phyloP scores from a whole-genome alignment of 1,139 yeast species.

The Magnusiomyces fungicola region DNA sequence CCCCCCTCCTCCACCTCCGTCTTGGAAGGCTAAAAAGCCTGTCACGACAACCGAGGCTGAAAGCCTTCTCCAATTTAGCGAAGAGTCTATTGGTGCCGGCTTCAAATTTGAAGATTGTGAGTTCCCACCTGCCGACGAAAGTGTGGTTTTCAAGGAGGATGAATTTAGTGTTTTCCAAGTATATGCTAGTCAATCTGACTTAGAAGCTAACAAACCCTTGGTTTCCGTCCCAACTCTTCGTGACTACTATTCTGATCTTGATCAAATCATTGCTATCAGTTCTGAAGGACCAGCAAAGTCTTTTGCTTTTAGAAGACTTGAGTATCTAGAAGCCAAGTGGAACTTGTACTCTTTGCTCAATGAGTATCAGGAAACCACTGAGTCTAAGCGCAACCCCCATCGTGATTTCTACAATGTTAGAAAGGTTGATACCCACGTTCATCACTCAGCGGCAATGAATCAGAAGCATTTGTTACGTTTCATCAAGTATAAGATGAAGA shows the following conservation, averaged over 20 bases:
- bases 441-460: slow-evolving; percentile 98
- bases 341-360: slow-evolving; percentile 78
- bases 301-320: slow-evolving; percentile 88
- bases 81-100: slow-evolving; percentile 35
- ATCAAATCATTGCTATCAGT: slow-evolving; percentile 59
- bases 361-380: slow-evolving; percentile 88
- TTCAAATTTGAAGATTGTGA: slow-evolving; percentile 55
- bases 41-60: slow-evolving; percentile 41
- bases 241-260: slow-evolving; percentile 80
- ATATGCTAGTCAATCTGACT: slow-evolving; percentile 35
- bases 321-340: slow-evolving; percentile 95
- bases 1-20: slow-evolving; percentile 92
- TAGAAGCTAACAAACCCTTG: slow-evolving; percentile 33
- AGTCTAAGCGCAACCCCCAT: slow-evolving; percentile 79
- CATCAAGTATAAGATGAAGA: slow-evolving; percentile 82
- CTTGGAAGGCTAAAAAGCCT: slow-evolving; percentile 57
- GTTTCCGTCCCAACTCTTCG: slow-evolving; percentile 66
- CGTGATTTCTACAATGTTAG: slow-evolving; percentile 97
- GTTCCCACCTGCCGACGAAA: slow-evolving; percentile 60
- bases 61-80: slow-evolving; percentile 22
- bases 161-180: slow-evolving; percentile 66
- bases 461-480: slow-evolving; percentile 92
- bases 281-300: slow-evolving; percentile 97
- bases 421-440: slow-evolving; percentile 98
- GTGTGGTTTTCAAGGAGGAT: slow-evolving; percentile 46